A percentile compares a stretch with the other conserved stretches of the same genome.
These are phyloP conservation scores for Castanospermum australe DNA, from an alignment of 306 rosid species.

Conservation along the genomic window DNA sequence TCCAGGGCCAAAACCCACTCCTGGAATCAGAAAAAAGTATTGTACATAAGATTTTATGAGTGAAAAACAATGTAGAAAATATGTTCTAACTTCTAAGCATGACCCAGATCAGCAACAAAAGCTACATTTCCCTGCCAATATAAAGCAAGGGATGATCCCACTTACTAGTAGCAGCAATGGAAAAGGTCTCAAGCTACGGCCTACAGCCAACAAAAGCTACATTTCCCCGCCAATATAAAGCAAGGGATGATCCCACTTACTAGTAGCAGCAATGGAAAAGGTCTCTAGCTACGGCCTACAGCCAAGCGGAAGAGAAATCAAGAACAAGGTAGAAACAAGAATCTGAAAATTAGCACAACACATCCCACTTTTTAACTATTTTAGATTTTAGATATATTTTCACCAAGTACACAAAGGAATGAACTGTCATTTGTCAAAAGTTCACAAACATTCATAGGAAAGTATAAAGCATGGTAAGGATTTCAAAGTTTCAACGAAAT, in stretches of 20 bases:
- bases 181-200: not conserved
- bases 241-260: not conserved
- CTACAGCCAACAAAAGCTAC: not conserved
- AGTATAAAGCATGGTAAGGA: not conserved
- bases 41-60: constrained; percentile 1
- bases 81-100: not conserved
- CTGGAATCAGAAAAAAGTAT: constrained; percentile 41
- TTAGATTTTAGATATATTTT: not conserved
- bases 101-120: not conserved
- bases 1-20: constrained; percentile 89
- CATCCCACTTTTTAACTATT: not conserved
- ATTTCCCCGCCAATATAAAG: not conserved
- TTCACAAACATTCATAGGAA: not conserved
- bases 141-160: not conserved
- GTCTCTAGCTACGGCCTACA: not conserved
- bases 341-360: not conserved
- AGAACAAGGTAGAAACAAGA: not conserved
- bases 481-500: not conserved
- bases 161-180: not conserved
- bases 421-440: not conserved
- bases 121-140: not conserved
- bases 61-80: not conserved
- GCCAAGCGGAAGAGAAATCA: not conserved
- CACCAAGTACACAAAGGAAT: not conserved
- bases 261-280: not conserved